These are phyloP conservation scores for Backusella luteola DNA, from an alignment of 192 early-diverging fungal genomes.

Conservation along the genomic window DNA sequence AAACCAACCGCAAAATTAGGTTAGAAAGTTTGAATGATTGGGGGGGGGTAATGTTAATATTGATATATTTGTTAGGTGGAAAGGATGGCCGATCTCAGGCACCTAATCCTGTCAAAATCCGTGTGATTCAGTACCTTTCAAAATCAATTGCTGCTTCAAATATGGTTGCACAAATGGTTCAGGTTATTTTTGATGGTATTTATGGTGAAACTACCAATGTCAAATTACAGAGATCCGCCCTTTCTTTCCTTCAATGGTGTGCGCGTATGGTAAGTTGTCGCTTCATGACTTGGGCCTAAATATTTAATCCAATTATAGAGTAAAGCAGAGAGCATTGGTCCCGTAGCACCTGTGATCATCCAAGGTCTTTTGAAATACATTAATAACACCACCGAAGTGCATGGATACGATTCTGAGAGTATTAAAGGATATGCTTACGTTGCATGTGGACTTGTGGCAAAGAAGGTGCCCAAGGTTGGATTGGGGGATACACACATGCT, in stretches of 20 bases:
- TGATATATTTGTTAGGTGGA: background rate
- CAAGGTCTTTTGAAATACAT: constrained; percentile 72
- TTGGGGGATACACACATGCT: constrained; percentile 61
- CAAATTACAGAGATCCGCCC: constrained; percentile 70
- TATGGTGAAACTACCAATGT: constrained; percentile 70
- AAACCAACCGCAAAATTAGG: constrained; percentile 10
- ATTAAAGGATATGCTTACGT: constrained; percentile 85
- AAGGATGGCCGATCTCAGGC: constrained; percentile 35
- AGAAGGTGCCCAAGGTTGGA: constrained; percentile 70
- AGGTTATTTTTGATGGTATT: constrained; percentile 77
- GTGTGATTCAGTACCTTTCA: constrained; percentile 58
- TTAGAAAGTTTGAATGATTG: background rate
- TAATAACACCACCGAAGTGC: constrained; percentile 28
- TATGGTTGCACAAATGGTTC: constrained; percentile 64
- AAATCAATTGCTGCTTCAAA: constrained; percentile 70
- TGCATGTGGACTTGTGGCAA: constrained; percentile 73
- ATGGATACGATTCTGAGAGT: constrained; percentile 52
- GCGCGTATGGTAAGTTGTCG: constrained; percentile 61
- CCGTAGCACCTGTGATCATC: constrained; percentile 66
- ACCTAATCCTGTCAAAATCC: constrained; percentile 56
- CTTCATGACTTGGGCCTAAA: too few relatives aligned
- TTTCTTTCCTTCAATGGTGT: constrained; percentile 89
- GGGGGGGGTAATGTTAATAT: background rate
- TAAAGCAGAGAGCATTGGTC: constrained; percentile 49
- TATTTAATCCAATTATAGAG: constrained; percentile 17